Base-by-base conservation (phyloP, 495 filamentous ascomycete species). In the Massariosphaeria phaeospora region DNA sequence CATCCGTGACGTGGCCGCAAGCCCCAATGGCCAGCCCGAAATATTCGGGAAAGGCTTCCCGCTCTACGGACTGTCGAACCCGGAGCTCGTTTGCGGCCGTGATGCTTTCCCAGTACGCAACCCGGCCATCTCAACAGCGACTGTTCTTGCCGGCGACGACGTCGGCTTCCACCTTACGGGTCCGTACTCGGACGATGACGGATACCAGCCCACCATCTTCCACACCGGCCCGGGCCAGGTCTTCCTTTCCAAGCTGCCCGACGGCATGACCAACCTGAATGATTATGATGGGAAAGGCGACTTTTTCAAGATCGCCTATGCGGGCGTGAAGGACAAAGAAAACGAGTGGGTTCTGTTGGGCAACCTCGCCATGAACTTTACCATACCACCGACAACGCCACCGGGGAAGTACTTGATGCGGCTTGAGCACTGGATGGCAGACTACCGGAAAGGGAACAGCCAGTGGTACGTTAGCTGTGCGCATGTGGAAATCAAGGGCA, bases 321-420 rank as follows among this genome's bases (percentile, higher is more conserved):
- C 36, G 12, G 46, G 39, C 13, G 21, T 12, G 6, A 17, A 41
- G 15, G 42, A 50, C 25, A 24, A 25, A 6, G n/a, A n/a, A n/a
- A 50, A 33, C 10, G 8, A n/a, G 15, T 57, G 35, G 25, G 11
- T 10, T 3, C 11, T 48, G 9, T 41, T 27, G 3, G 24, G 34
- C 13, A 5, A 38, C 18, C 1, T 4, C 3, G 15, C 23, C 12
- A 44, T 57, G 38, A 48, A 46, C 24, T 38, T 38, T 18, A 41
- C 35, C 15, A 41, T 57, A 24, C 53, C 53, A 29, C 12, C 2
- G 11, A 33, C 24, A 9, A 57, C 53, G 26, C 53, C 45, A 9
- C 45, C 53, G 1, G 53, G 53, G 7, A 57, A 57, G 15, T 57
- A 57, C 33, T 35, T 49, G 20, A 35, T 57, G 44, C 44, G 45